Base-by-base conservation (phyloP, 805 yeast species). In the Starmerella tilneyi region DNA sequence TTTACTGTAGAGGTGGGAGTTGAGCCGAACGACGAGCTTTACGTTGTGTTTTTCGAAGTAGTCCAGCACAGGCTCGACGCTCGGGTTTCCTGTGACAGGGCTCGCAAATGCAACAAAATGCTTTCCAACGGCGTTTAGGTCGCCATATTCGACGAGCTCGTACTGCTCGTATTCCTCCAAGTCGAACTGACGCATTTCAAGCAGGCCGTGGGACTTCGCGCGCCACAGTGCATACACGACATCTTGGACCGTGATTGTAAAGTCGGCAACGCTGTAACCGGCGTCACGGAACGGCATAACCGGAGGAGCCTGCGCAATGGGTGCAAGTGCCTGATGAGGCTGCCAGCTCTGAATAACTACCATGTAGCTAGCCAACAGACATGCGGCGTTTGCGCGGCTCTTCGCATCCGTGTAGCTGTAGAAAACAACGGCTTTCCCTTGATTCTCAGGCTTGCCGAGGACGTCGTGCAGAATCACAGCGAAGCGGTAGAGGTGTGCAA, bases 21-120 rank as follows among this genome's bases (percentile, higher is more conserved):
- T 92, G 47, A 92, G 73, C 58, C 98, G 75, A 20, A 92, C 95
- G 12, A 92, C 96, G 53, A 89, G 69, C 60, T 82, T 81, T 29
- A 92, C 96, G 48, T 84, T 74, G 57, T 78, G 76, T 42, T 70
- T 68, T 45, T 68, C 66, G 62, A 92, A 92, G 61, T 75, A 89
- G 48, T 77, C 79, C 48, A 92, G 67, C 1, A 92, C 97, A 56
- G 81, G 81, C 4, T 65, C 55, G 36, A 56, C 51, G 16, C 63
- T 53, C 9, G 53, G 38, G 44, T 53, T 52, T 7, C 59, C 50
- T 1, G 48, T 36, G 58, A 80, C 88, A 56, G 98, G 98, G 2
- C 96, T 86, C 5, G 98, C 98, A 72, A 92, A 92, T 24, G 98
- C 98, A 53, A 92, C 81, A 58, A 89, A 92, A 61, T 92, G 94